Evolutionary conservation across 2,329 filamentous ascomycete genomes (phyloP), one percentile per base, ranked within the genome.

Genomic region (Bipolaris sorokiniana): DNA sequence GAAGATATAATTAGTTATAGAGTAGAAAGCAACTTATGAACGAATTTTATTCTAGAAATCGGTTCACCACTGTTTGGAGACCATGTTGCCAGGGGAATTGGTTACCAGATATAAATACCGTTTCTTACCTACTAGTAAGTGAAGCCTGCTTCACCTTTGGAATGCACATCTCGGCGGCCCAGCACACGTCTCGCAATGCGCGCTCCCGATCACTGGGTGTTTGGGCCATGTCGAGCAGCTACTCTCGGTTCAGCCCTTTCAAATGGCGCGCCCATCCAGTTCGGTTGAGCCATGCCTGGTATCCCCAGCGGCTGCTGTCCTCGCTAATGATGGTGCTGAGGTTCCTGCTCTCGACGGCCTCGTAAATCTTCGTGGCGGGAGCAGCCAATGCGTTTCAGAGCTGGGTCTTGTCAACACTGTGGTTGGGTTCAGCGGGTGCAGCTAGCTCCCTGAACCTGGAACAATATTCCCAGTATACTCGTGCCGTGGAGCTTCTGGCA

Each of bases 101-200:
- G n/a, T n/a, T n/a, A n/a, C n/a, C n/a, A n/a, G n/a, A n/a, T n/a
- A n/a, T n/a, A n/a, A n/a, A n/a, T n/a, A n/a, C n/a, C n/a, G n/a
- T n/a, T n/a, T n/a, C n/a, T n/a, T n/a, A n/a, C n/a, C n/a, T n/a
- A n/a, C n/a, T n/a, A n/a, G n/a, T n/a, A n/a, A n/a, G n/a, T n/a
- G n/a, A n/a, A n/a, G n/a, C 44, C 49, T 56, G 31, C 48, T 59
- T 34, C 11, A 48, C 57, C 49, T 41, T 41, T 48, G 20, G 56
- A 5, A 59, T 59, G 3, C 56, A 48, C n/a, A 48, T 56, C 16
- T 37, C 5, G 2, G 34, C 45, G 13, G 44, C 46, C 44, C 7
- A 53, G 36, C 33, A 61, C 33, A 61, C 28, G 15, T 49, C 41
- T 18, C n/a, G 5, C 36, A 60, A 34, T 38, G 40, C 49, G 9